Conservation (phyloP, 306 rosid species). For the Echinosophora koreensis region DNA sequence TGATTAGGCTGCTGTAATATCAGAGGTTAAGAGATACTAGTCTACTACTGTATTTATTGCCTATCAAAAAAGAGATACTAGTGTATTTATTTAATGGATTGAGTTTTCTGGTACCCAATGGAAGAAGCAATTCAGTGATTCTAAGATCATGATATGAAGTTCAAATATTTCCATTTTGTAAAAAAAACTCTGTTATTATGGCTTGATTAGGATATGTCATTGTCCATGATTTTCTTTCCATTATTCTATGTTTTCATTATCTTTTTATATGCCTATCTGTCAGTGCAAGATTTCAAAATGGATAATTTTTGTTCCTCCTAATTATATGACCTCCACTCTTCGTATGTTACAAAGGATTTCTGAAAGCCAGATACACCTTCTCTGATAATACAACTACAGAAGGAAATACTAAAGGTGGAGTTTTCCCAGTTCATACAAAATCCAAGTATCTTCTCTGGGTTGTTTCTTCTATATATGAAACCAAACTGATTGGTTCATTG, state of each 20-base stretch:
- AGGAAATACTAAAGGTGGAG: slow-evolving; percentile 10
- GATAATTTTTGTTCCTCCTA: slow-evolving; percentile 1
- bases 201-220: slow-evolving; percentile 23
- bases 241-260: slow-evolving; percentile 16
- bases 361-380: not conserved
- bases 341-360: slow-evolving; percentile 20
- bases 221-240: not conserved
- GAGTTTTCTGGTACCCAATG: slow-evolving; percentile 23
- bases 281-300: not conserved
- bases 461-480: not conserved
- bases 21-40: not conserved
- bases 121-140: slow-evolving; percentile 31
- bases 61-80: not conserved
- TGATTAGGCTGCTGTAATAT: not conserved
- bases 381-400: not conserved
- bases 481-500: not conserved
- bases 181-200: not conserved
- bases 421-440: not conserved
- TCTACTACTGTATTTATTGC: slow-evolving; percentile 1
- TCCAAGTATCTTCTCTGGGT: not conserved
- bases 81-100: slow-evolving; percentile 3
- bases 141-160: slow-evolving; percentile 17
- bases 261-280: slow-evolving; percentile 20
- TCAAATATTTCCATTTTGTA: slow-evolving; percentile 20
- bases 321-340: not conserved